Evolutionary conservation across 805 yeast genomes (phyloP).

Genomic region (Candida quercuum): DNA sequence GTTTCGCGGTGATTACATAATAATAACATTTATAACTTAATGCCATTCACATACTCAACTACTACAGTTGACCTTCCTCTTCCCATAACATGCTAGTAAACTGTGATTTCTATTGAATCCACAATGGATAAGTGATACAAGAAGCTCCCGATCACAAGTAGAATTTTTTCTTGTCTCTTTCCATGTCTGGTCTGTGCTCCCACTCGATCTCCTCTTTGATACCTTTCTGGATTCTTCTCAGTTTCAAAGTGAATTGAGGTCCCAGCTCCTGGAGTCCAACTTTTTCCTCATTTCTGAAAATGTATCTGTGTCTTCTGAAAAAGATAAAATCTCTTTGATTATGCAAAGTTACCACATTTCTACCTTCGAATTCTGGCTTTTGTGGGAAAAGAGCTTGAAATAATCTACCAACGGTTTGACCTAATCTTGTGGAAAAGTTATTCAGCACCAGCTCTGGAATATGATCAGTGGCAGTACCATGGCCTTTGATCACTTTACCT

Average conservation of each 20-base stretch:
- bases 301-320: conserved; percentile 91
- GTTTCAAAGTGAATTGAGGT: conserved; percentile 88
- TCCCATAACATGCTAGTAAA: neutral
- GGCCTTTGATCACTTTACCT: conserved; percentile 74
- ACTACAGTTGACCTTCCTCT: no score
- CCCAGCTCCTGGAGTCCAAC: conserved; percentile 96
- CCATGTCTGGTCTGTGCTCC: conserved; percentile 97
- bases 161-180: conserved; percentile 90
- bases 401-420: conserved; percentile 86
- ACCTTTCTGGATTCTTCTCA: conserved; percentile 88
- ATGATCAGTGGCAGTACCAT: conserved; percentile 87
- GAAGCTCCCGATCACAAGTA: conserved; percentile 44
- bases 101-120: neutral
- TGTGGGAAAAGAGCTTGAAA: conserved; percentile 93
- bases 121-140: neutral
- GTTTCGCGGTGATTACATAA: no score
- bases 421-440: conserved; percentile 88
- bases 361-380: conserved; percentile 87
- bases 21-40: no score
- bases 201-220: conserved; percentile 88
- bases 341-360: conserved; percentile 93
- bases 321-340: conserved; percentile 95
- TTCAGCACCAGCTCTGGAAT: conserved; percentile 89
- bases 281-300: conserved; percentile 82
- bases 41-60: no score